A percentile compares a stretch with the other conserved stretches of the same genome.
Evolutionary conservation across 2,329 filamentous ascomycete genomes (phyloP).

Genomic region (Xylaria digitata): DNA sequence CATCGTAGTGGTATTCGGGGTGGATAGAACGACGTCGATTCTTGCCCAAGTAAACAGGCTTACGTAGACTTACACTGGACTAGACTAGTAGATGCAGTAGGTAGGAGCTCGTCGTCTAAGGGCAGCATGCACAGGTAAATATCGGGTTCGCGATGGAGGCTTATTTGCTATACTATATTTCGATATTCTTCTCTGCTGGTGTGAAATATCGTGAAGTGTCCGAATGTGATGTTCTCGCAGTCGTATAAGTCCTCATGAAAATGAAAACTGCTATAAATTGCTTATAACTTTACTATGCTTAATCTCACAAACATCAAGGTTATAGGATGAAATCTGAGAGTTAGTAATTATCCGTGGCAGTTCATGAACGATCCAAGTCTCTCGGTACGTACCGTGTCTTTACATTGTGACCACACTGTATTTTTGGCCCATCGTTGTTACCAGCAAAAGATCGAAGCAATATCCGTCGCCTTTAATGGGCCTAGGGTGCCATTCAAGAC

Average conservation of each 20-base stretch:
- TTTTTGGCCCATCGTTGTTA: not conserved
- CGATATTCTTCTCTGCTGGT: not conserved
- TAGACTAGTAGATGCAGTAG: not conserved
- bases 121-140: not conserved
- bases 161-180: not conserved
- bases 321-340: not conserved
- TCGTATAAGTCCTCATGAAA: not conserved
- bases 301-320: not conserved
- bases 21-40: slow-evolving; percentile 3
- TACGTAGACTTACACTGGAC: not conserved
- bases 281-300: not conserved
- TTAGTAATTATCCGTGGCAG: not conserved
- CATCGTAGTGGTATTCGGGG: not conserved
- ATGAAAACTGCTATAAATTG: not conserved
- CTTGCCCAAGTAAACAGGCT: slow-evolving; percentile 6
- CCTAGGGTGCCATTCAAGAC: not conserved
- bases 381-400: slow-evolving; percentile 1
- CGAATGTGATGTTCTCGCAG: not conserved
- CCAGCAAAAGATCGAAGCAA: not conserved
- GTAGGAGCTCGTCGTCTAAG: not conserved
- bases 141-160: not conserved
- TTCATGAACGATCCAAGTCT: not conserved
- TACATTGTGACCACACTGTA: slow-evolving; percentile 32
- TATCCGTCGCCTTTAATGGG: not conserved
- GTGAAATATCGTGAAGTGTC: not conserved